These are phyloP conservation scores for Luffa aegyptiaca DNA, from an alignment of 306 rosid genomes.

Conservation along the genomic window DNA sequence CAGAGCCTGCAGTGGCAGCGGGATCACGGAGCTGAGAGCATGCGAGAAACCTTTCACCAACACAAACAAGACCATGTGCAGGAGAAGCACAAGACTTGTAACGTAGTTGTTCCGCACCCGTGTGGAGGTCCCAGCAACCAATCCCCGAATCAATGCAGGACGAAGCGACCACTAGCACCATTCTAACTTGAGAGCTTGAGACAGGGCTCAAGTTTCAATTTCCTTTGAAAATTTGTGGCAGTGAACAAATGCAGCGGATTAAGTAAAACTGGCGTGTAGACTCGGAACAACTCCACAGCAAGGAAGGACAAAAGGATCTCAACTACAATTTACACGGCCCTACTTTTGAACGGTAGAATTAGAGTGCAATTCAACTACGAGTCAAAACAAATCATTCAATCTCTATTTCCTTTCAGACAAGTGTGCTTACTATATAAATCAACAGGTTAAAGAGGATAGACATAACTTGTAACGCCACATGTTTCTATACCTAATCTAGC, in stretches of 20 bases:
- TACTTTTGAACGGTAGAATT: not conserved
- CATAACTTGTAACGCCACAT: not conserved
- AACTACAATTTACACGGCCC: not conserved
- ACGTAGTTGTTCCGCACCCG: conserved; percentile 63
- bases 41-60: conserved; percentile 57
- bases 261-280: not conserved
- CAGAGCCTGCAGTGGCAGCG: conserved; percentile 34
- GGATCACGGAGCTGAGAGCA: conserved; percentile 31
- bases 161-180: conserved; percentile 71
- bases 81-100: conserved; percentile 66
- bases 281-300: not conserved
- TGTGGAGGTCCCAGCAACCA: conserved; percentile 70
- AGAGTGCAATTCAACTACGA: not conserved
- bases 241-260: no score
- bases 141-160: conserved; percentile 54
- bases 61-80: conserved; percentile 56
- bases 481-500: no score
- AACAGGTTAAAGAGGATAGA: not conserved
- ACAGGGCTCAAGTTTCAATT: not conserved
- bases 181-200: not conserved
- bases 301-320: not conserved
- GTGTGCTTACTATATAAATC: not conserved
- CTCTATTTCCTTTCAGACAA: not conserved
- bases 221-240: not conserved
- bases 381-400: not conserved